These are phyloP conservation scores for Arthrobotrys sinensis DNA, from an alignment of 2,329 filamentous ascomycete genomes.

Conservation along the genomic window DNA sequence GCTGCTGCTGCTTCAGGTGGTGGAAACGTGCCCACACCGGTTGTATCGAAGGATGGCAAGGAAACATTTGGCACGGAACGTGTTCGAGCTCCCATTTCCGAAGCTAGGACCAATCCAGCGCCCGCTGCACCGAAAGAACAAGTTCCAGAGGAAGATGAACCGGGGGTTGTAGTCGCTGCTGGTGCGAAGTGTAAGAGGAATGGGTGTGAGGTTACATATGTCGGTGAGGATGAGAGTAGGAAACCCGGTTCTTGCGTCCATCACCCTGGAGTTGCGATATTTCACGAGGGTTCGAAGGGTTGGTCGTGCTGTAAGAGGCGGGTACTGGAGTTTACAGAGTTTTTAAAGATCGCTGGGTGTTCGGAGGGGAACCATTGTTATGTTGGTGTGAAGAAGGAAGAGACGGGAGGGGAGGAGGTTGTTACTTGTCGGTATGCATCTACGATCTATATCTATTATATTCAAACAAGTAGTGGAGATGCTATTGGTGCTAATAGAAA, in stretches of 20 bases:
- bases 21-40: constrained; percentile 62
- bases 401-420: constrained; percentile 65
- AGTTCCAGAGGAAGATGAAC: constrained; percentile 85
- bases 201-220: constrained; percentile 79
- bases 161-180: constrained; percentile 79
- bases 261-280: constrained; percentile 91
- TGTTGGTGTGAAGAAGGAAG: constrained; percentile 79
- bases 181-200: constrained; percentile 83
- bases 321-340: constrained; percentile 97
- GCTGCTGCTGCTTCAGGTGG: constrained; percentile 66
- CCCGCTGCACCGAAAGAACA: constrained; percentile 76
- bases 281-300: constrained; percentile 96
- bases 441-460: constrained; percentile 65
- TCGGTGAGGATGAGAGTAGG: constrained; percentile 72
- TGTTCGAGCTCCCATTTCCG: constrained; percentile 64
- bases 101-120: constrained; percentile 69
- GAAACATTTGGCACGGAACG: constrained; percentile 68
- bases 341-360: constrained; percentile 95
- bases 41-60: constrained; percentile 69
- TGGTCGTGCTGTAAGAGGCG: constrained; percentile 97
- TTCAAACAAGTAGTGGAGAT: not conserved
- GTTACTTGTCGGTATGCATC: constrained; percentile 79
- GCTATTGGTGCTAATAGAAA: not conserved
- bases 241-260: constrained; percentile 85
- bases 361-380: constrained; percentile 88